Conservation (phyloP, 2,329 filamentous ascomycete genomes). For the Colletotrichum sp. region DNA sequence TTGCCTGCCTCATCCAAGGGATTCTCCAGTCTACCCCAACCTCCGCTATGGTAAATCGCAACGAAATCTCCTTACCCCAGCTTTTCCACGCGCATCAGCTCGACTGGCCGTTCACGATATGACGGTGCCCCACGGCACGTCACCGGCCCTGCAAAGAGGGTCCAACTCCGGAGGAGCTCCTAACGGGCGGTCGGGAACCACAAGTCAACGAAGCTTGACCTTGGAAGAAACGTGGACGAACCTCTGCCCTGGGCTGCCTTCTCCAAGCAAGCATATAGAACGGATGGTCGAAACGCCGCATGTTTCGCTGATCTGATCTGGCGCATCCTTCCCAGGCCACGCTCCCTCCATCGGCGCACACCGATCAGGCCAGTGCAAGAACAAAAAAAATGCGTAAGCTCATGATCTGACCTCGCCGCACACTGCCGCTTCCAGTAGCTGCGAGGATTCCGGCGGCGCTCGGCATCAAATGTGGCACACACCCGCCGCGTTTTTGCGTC, state of each 20-base stretch:
- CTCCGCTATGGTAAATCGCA: not conserved
- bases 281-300: not conserved
- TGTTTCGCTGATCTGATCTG: not conserved
- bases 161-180: not conserved
- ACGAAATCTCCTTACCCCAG: not conserved
- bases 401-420: not conserved
- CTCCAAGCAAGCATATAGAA: not conserved
- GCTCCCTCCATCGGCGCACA: not conserved
- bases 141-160: not conserved
- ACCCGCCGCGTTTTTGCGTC: not conserved
- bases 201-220: not conserved
- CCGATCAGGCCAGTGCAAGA: not conserved
- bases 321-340: not conserved
- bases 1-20: not conserved
- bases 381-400: not conserved
- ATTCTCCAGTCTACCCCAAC: not conserved
- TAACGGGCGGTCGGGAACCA: not conserved
- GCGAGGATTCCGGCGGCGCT: not conserved
- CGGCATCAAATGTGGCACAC: not conserved
- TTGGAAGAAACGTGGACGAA: not conserved
- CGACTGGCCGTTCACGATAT: not conserved
- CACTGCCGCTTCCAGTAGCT: not conserved
- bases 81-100: not conserved
- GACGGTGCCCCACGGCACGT: not conserved
- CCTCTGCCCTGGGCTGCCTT: not conserved